Base-by-base conservation (phyloP, 1,139 yeast species). In the Zhuliangozyma blackwelliae region DNA sequence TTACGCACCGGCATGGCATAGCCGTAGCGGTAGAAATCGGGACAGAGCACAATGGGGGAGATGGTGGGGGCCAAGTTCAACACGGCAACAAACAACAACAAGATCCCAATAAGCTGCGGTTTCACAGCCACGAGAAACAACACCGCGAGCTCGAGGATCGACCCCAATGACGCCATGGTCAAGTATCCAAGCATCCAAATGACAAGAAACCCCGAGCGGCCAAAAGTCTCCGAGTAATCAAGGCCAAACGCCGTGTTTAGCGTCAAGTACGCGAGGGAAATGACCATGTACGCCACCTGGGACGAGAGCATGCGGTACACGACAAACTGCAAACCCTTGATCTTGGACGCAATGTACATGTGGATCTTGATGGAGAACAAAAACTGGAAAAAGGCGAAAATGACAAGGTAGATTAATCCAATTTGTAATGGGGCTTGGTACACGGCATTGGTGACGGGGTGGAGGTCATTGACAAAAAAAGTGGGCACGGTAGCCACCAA, bases 1-100 rank as follows among this genome's bases (percentile, higher is more conserved):
- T 72, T 70, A 35, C 65, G 62, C 33, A 75, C 67, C 1, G 82
- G 82, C 55, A 73, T 59, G 2, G 75, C 79, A 48, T 75, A 73
- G 0, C 79, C 77, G 41, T 68, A 75, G 27, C 73, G 52, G 52
- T 59, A 76, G 47, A 76, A 63, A 1, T 38, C 39, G 2, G 77
- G 75, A 49, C 75, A 68, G 22, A 75, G 47, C 2, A 59, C 68
- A 32, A 74, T 60, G 0, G 79, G 75, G 1, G 74, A 54, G 35
- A 75, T 63, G 1, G 75, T 65, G 0, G 79, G 78, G 3, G 76
- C 57, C 28, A 75, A 59, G 49, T 75, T 76, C 16, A 55, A 32
- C 2, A 69, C 64, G 30, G 75, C 72, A 38, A 65, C 67, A 33
- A 65, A 56, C 38, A 75, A 52, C 39, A 75, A 46, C 58, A 76